Conservation (phyloP, 768 basidiomycete genomes). For the Lactarius hatsudake region DNA sequence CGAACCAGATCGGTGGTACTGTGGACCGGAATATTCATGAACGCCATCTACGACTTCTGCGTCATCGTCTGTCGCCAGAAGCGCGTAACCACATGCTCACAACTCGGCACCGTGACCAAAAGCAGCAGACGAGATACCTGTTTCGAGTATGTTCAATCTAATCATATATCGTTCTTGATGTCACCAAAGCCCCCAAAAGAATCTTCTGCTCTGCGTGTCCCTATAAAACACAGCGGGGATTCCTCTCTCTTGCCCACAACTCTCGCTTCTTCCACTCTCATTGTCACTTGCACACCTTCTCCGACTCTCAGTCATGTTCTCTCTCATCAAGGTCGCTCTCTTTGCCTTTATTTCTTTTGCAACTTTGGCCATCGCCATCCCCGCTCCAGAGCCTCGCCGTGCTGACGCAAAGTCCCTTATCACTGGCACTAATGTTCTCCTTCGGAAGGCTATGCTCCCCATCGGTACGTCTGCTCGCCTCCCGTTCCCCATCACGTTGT, state of each 20-base stretch:
- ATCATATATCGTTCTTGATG: not conserved
- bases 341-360: slow-evolving; percentile 11
- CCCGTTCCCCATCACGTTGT: too few species aligned
- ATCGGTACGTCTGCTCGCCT: slow-evolving; percentile 1
- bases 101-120: not conserved
- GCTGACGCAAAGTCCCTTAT: not conserved
- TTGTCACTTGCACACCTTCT: not conserved
- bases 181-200: not conserved
- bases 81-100: not conserved
- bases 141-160: not conserved
- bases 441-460: not conserved
- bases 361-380: slow-evolving; percentile 6
- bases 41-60: slow-evolving; percentile 11
- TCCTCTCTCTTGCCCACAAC: slow-evolving; percentile 3
- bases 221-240: not conserved
- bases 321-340: slow-evolving; percentile 11
- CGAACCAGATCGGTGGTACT: not conserved
- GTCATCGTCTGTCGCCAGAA: slow-evolving; percentile 2
- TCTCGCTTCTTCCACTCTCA: not conserved
- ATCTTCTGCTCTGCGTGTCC: not conserved
- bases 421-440: not conserved
- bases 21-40: not conserved
- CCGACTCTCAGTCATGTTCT: slow-evolving; percentile 1
- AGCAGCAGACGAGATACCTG: not conserved
- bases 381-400: not conserved